Percentiles rank a stretch among this genome's conserved stretches.
These are phyloP conservation scores for Fusarium euwallaceae DNA, from an alignment of 2,329 filamentous ascomycete genomes.

Conservation along the genomic window DNA sequence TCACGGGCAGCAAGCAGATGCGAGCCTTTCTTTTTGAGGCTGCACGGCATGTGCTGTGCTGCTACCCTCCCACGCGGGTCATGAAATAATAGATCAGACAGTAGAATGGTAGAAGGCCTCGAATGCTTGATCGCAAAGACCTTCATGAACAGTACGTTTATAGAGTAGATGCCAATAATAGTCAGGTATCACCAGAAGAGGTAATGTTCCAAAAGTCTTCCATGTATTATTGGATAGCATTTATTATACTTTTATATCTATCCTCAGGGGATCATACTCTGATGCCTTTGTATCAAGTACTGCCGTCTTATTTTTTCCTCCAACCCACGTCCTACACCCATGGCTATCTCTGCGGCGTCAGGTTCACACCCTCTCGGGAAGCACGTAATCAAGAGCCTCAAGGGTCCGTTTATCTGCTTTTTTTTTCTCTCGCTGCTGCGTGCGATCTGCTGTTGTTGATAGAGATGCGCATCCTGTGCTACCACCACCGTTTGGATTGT, in stretches of 20 bases:
- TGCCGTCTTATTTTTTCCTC: not conserved
- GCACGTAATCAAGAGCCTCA: slow-evolving; percentile 35
- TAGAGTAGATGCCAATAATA: not conserved
- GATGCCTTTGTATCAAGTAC: not conserved
- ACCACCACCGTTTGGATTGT: slow-evolving; percentile 18
- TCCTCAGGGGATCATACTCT: not conserved
- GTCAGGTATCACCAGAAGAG: not conserved
- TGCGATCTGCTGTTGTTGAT: slow-evolving; percentile 35
- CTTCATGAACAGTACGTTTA: not conserved
- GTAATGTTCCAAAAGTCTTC: not conserved
- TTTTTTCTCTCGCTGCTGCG: not conserved
- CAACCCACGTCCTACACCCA: slow-evolving; percentile 2
- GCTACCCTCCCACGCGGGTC: slow-evolving; percentile 25
- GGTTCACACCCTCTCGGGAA: slow-evolving; percentile 29
- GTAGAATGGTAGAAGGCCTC: not conserved
- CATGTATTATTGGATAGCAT: not conserved
- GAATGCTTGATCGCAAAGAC: not conserved
- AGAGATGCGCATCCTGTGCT: slow-evolving; percentile 21
- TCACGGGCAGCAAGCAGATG: not conserved
- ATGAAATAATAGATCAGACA: not conserved
- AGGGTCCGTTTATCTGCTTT: slow-evolving; percentile 11
- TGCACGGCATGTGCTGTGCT: slow-evolving; percentile 2
- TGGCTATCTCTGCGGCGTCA: slow-evolving; percentile 28
- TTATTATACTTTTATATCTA: not conserved
- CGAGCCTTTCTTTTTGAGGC: not conserved